Evolutionary conservation across 1,284 basidiomycete species (phyloP), one percentile per base, ranked within the genome.

Genomic region (Fistulinella staudtii): DNA sequence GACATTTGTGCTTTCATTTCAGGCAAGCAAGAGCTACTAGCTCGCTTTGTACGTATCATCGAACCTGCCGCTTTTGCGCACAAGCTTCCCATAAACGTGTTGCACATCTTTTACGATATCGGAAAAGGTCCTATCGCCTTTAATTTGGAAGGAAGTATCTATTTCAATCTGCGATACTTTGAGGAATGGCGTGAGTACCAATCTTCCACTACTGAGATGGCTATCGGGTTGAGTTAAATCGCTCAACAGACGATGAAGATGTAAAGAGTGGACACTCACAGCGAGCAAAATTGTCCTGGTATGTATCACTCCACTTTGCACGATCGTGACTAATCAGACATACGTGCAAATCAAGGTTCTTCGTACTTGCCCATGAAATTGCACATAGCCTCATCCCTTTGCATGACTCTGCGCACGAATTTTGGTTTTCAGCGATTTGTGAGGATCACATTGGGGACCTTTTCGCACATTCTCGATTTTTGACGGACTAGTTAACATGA

Each of bases 51-150:
- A 20, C 15, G 8, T 5, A 14, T 27, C 8, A 10, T 37, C 24
- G 3, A 3, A 13, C 36, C 24, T 14, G 24, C 24, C 17, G 36
- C 24, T 5, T 2, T 17, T 13, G 17, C 24, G 4, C 17, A 20
- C 17, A 28, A 37, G 14, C 36, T 37, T 15, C 11, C 14, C 1
- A 27, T 18, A 15, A 7, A 4, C 18, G 25, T 17, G 10, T 20
- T 37, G 23, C 36, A 20, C 14, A 23, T 99, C 3, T 98, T 97
- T 63, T 87, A 84, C 65, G 93, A 99, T 59, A 61, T 75, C 8
- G 69, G 72, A 6, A 93, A 94, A 1, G 86, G 83, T 1, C 70
- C 87, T n/a, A 96, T 98, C 49, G 95, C 94, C 0, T 98, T 98
- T 74, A 99, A 98, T 64, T 75, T 92, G 23, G 84, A 82, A 41